These are phyloP conservation scores for Alnus glutinosa DNA, from an alignment of 306 rosid genomes.

Conservation along the genomic window DNA sequence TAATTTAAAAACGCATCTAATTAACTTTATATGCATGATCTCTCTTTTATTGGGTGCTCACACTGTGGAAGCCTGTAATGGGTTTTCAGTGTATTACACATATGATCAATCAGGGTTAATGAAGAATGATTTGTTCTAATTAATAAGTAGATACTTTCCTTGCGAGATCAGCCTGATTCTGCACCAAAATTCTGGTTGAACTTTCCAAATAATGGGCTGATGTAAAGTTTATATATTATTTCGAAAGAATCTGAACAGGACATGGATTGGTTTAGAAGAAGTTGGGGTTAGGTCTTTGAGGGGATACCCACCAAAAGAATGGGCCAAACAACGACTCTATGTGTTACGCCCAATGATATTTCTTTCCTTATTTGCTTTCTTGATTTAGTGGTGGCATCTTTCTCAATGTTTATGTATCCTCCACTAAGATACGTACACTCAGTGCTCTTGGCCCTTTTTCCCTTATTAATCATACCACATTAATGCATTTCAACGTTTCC, in stretches of 20 bases:
- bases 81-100: conserved; percentile 26
- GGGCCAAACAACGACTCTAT: conserved; percentile 19
- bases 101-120: conserved; percentile 11
- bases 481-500: conserved; percentile 27
- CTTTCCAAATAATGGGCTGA: conserved; percentile 25
- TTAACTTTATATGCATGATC: conserved; percentile 3
- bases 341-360: conserved; percentile 23
- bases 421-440: conserved; percentile 28
- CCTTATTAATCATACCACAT: conserved; percentile 14
- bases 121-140: conserved; percentile 7
- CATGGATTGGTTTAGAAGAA: conserved; percentile 8
- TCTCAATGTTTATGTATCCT: conserved; percentile 30
- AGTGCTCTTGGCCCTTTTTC: conserved; percentile 22
- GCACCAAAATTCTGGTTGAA: conserved; percentile 33
- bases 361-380: conserved; percentile 20
- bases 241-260: conserved; percentile 8
- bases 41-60: conserved; percentile 36
- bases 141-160: conserved; percentile 12
- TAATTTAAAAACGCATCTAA: conserved; percentile 14
- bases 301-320: conserved; percentile 27
- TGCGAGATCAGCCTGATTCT: conserved; percentile 38
- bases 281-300: conserved; percentile 34
- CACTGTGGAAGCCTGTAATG: conserved; percentile 31
- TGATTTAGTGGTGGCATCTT: conserved; percentile 34
- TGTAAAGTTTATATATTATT: conserved; percentile 6